Percentiles rank a stretch among this genome's conserved stretches.
Evolutionary conservation across 805 yeast species (phyloP).

Genomic region (Pichia cephalocereana): DNA sequence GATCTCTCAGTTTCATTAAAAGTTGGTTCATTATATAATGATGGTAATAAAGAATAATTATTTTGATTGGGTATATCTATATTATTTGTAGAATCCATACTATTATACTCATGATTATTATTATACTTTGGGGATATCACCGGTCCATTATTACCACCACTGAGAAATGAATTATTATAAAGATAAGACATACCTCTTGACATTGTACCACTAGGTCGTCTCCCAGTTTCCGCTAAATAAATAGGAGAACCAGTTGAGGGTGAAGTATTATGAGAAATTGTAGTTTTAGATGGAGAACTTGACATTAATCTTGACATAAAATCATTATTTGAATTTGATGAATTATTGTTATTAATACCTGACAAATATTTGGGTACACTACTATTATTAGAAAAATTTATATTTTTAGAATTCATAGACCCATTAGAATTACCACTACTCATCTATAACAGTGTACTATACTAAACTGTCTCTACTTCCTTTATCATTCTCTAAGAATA

Average conservation of each 20-base stretch:
- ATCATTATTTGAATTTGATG: background rate
- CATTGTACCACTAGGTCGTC: slow-evolving; percentile 27
- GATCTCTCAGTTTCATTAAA: slow-evolving; percentile 14
- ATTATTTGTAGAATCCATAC: no score
- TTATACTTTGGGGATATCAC: background rate
- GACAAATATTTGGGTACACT: background rate
- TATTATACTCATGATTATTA: background rate
- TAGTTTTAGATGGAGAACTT: slow-evolving; percentile 1
- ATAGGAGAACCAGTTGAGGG: slow-evolving; percentile 12
- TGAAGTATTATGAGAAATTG: background rate
- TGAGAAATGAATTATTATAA: slow-evolving; percentile 29
- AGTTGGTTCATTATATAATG: background rate
- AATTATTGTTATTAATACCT: background rate
- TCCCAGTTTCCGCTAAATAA: slow-evolving; percentile 14
- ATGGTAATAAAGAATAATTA: background rate
- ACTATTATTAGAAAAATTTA: background rate
- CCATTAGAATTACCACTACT: background rate
- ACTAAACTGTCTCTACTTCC: background rate
- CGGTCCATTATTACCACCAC: background rate
- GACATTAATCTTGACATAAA: background rate
- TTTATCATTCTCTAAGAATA: background rate
- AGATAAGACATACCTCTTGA: slow-evolving; percentile 49
- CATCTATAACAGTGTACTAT: background rate
- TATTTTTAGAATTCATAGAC: background rate
- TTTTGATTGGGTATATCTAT: no score